These are phyloP conservation scores for Fomes fomentarius DNA, from an alignment of 1,284 basidiomycete species.

Conservation along the genomic window DNA sequence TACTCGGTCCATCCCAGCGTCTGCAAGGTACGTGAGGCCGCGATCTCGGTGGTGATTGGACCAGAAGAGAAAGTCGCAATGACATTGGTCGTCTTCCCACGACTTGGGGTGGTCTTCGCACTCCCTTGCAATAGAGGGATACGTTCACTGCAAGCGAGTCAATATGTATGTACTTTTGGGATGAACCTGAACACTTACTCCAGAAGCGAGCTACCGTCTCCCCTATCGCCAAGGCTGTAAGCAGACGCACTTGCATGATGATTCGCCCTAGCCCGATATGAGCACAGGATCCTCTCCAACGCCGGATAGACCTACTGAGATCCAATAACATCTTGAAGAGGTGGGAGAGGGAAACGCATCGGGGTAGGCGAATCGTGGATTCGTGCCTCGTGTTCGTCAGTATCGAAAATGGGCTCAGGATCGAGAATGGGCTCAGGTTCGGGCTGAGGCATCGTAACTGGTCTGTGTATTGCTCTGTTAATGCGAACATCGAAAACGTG, in stretches of 20 bases:
- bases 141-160: conserved; percentile 35
- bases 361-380: conserved; percentile 25
- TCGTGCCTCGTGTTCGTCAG: not conserved
- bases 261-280: conserved; percentile 7
- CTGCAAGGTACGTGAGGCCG: conserved; percentile 29
- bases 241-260: conserved; percentile 28
- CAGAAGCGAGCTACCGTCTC: conserved; percentile 25
- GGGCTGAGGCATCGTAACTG: conserved; percentile 9
- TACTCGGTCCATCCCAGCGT: conserved; percentile 66
- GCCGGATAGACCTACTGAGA: conserved; percentile 29
- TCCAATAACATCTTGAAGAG: conserved; percentile 40
- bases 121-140: conserved; percentile 37
- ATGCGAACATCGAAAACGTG: not conserved
- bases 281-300: not conserved
- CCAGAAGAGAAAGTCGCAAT: conserved; percentile 22
- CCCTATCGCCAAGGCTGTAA: conserved; percentile 33
- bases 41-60: conserved; percentile 31
- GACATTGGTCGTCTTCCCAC: conserved; percentile 19
- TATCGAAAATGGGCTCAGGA: not conserved
- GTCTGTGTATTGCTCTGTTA: conserved; percentile 1
- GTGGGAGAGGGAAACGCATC: conserved; percentile 38
- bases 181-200: too few species aligned
- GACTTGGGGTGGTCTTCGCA: conserved; percentile 18
- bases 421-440: not conserved
- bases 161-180: not conserved